These are phyloP conservation scores for Aureobasidium sp. DNA, from an alignment of 2,329 filamentous ascomycete species.

Conservation along the genomic window DNA sequence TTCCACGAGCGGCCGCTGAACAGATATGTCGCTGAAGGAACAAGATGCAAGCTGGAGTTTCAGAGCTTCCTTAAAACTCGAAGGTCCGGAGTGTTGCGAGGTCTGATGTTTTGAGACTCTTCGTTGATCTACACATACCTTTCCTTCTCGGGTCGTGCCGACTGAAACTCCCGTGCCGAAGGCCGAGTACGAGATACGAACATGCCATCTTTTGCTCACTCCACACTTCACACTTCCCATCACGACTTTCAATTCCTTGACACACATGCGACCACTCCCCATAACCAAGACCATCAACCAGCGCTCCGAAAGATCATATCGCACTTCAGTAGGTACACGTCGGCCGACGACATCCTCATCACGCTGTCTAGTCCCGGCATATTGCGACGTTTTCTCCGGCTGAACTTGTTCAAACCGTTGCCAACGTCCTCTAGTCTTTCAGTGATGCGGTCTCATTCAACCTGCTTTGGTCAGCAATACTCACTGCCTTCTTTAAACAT, in stretches of 20 bases:
- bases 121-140: background rate
- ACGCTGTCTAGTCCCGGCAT: background rate
- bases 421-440: constrained; percentile 1
- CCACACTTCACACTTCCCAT: background rate
- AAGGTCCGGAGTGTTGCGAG: background rate
- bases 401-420: background rate
- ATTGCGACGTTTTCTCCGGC: background rate
- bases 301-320: background rate
- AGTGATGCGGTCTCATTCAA: background rate
- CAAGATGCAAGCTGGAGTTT: background rate
- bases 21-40: too few species aligned
- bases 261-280: background rate
- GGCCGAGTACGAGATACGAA: background rate
- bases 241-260: background rate
- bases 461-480: background rate
- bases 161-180: background rate
- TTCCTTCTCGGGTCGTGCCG: background rate
- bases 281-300: background rate
- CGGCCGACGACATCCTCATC: background rate
- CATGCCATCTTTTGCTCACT: background rate
- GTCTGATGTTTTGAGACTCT: background rate
- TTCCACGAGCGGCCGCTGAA: too few species aligned
- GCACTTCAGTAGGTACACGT: background rate
- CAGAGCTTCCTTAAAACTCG: background rate
- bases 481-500: background rate